Evolutionary conservation across 2,329 filamentous ascomycete species (phyloP), one percentile per base, ranked within the genome.

Genomic region (Camillea tinctor): DNA sequence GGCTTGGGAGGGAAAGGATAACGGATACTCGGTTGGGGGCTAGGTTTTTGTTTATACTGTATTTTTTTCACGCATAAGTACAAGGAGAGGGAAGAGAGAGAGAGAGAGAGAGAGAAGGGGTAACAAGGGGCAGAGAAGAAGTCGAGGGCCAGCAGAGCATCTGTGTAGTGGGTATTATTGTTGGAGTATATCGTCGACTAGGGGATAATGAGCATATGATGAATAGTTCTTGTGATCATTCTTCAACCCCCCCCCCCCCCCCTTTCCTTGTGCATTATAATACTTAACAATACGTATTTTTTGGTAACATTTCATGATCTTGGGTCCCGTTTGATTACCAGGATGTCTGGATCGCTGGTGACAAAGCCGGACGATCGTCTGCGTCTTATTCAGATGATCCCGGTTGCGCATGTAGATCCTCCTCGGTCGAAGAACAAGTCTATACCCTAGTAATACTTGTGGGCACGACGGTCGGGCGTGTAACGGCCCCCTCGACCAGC

Each of bases 121-220:
- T 54, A 40, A 52, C 13, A 49, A 50, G 44, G 60, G 24, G 55
- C 44, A 21, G 53, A 50, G 61, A 57, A 58, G 51, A 56, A 58
- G 58, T 23, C 30, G 52, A 53, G 60, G 56, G 53, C 49, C 56
- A 63, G 56, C 54, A 56, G 54, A 61, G 56, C 58, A 59, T 60
- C 61, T 59, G 63, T 61, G 63, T 65, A 65, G 53, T 30, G 50
- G 53, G 59, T 52, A 50, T 60, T 55, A 54, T 50, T 54, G 55
- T 60, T 64, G 50, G 58, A 64, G 54, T 59, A 63, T 57, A 59
- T 52, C 58, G 56, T 56, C 59, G 52, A 55, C 57, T 60, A 63
- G 62, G 63, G 66, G 55, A 63, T 61, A 63, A 67, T 64, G 66
- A 56, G 59, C 57, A 67, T 65, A 66, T 68, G 62, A 66, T 64